Evolutionary conservation across 805 yeast genomes (phyloP), one percentile per base, ranked within the genome.

Genomic region (Ogataea thermomethanolica): DNA sequence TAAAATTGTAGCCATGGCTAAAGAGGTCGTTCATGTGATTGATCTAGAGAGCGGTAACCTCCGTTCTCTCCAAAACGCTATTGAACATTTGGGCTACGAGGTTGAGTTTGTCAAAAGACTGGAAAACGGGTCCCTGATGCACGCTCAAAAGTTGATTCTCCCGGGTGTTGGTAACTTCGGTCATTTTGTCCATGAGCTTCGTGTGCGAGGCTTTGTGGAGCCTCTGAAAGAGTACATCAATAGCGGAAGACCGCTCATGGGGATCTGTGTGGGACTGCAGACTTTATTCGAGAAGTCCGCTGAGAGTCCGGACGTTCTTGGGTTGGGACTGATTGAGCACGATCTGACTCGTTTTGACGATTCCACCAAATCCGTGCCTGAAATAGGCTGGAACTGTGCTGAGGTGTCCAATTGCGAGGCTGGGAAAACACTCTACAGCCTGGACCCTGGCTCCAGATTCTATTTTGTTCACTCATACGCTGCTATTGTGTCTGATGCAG

Each of bases 161-260:
- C 99, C 99, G 7, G 99, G 99, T 21, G 99, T 93, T 12, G 99
- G 99, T 9, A 91, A 89, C 59, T 95, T 78, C 62, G 99, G 96
- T 32, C 98, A 93, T 60, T 90, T 91, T 59, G 89, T 90, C 45
- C 77, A 76, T 37, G 79, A 84, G 51, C 62, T 93, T 33, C 70
- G 69, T 33, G 67, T 68, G 4, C 73, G 84, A 43, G 76, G 80
- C 0, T 78, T 91, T 45, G 78, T 71, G 10, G 73, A 67, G 26
- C 95, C 95, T 0, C 65, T 95, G 20, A 66, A 64, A 37, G 62
- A 73, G 32, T 89, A 87, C 54, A 79, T 90, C 26, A 64, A 69
- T 7, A 67, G 84, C n/a, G 96, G 96, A 1, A 79, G 79, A 53
- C 87, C 95, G 11, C 66, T 93, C 22, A 87, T 93, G 96, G 99